Conservation (phyloP, 164 flowering plant genomes). For the Euptelea pleiosperma region DNA sequence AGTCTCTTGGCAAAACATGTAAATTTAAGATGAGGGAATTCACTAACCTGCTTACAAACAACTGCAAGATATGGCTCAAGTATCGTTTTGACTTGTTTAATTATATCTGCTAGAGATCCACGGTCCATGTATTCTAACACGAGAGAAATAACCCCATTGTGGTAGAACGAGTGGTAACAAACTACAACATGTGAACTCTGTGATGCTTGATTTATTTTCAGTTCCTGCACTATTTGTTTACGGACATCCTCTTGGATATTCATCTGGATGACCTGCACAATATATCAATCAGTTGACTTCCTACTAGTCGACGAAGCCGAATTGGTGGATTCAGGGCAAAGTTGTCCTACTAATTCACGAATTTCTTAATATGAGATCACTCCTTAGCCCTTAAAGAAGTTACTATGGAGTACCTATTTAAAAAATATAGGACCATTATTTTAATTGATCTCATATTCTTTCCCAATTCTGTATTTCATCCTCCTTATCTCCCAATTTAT, state of each 20-base stretch:
- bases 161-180: slow-evolving; percentile 93
- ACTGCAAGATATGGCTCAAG: slow-evolving; percentile 97
- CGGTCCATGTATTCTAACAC: slow-evolving; percentile 99
- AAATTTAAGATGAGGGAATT: background rate
- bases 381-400: background rate
- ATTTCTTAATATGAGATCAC: background rate
- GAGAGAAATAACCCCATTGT: slow-evolving; percentile 92
- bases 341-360: too few relatives aligned
- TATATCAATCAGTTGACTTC: background rate
- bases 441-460: too few relatives aligned
- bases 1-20: background rate
- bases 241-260: slow-evolving; percentile 90
- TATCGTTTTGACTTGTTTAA: slow-evolving; percentile 87
- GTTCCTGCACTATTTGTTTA: slow-evolving; percentile 94
- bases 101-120: slow-evolving; percentile 83
- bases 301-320: too few relatives aligned
- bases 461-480: too few relatives aligned
- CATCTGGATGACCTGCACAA: slow-evolving; percentile 85
- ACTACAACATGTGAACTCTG: slow-evolving; percentile 83
- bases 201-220: slow-evolving; percentile 88
- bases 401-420: too few relatives aligned
- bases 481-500: too few relatives aligned
- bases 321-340: too few relatives aligned
- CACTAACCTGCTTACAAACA: slow-evolving; percentile 82
- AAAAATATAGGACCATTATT: background rate